These are phyloP conservation scores for Xylaria palmicola DNA, from an alignment of 495 filamentous ascomycete species.

Conservation along the genomic window DNA sequence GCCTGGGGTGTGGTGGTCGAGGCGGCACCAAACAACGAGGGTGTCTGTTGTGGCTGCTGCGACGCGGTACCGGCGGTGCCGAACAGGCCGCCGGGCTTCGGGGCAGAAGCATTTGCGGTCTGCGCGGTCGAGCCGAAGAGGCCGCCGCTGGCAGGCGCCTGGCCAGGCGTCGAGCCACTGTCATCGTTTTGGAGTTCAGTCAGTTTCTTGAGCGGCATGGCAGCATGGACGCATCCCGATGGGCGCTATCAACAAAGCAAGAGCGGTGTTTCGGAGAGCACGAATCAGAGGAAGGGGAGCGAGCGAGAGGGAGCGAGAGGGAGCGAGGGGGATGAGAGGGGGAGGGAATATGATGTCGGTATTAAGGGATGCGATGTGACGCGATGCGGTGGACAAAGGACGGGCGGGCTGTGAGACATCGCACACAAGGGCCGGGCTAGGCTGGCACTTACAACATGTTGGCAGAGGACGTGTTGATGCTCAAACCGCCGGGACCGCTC, in stretches of 20 bases:
- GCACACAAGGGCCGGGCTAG: background rate
- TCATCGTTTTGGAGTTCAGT: slow-evolving; percentile 2
- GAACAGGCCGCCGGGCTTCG: slow-evolving; percentile 53
- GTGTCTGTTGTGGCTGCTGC: slow-evolving; percentile 33
- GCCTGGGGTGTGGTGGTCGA: slow-evolving; percentile 20
- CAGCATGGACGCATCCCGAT: background rate
- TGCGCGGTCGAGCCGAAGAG: slow-evolving; percentile 30
- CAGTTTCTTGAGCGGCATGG: slow-evolving; percentile 18
- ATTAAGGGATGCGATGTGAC: background rate
- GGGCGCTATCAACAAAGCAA: no score
- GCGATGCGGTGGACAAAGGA: background rate
- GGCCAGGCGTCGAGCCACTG: slow-evolving; percentile 41
- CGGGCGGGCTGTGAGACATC: background rate
- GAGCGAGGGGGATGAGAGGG: background rate
- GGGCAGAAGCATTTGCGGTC: slow-evolving; percentile 32
- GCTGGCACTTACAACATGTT: slow-evolving; percentile 68
- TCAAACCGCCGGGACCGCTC: slow-evolving; percentile 67
- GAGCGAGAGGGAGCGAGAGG: background rate
- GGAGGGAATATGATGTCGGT: no score
- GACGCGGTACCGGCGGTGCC: slow-evolving; percentile 48
- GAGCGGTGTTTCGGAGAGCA: slow-evolving; percentile 3
- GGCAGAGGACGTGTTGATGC: slow-evolving; percentile 74
- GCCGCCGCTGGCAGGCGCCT: slow-evolving; percentile 36
- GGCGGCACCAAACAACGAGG: slow-evolving; percentile 29
- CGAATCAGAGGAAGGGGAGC: background rate